Conservation (phyloP, 2,329 filamentous ascomycete species). For the Talaromyces sp. region DNA sequence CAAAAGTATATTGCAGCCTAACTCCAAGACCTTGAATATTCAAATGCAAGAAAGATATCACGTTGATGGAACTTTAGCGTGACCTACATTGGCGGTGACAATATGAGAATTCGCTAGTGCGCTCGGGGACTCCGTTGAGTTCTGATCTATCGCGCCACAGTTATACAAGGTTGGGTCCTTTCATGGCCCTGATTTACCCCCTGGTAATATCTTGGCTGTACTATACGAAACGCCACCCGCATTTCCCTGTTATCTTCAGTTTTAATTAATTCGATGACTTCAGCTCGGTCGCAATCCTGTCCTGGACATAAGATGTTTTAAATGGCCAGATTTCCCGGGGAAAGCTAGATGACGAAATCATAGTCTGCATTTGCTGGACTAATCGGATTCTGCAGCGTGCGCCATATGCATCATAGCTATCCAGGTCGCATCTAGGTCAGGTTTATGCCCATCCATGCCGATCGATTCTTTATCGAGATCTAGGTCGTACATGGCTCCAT, state of each 20-base stretch:
- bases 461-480: background rate
- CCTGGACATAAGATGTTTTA: background rate
- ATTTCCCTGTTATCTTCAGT: background rate
- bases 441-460: background rate
- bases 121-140: background rate
- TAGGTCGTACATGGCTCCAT: background rate
- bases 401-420: background rate
- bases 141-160: background rate
- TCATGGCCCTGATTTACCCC: no score
- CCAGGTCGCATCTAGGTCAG: background rate
- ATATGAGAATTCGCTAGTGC: background rate
- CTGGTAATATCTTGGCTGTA: no score
- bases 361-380: background rate
- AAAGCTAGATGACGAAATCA: background rate
- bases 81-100: constrained; percentile 10
- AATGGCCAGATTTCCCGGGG: background rate
- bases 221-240: background rate
- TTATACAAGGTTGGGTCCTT: background rate
- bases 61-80: background rate
- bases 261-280: background rate
- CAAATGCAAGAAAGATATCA: background rate
- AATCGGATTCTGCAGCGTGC: background rate
- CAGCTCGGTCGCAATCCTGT: background rate
- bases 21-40: background rate
- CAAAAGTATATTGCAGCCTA: background rate